A percentile compares a stretch with the other conserved stretches of the same genome.
phyloP scores from a whole-genome alignment of 2,329 filamentous ascomycete genomes.

The Penicillium sumatraense region DNA sequence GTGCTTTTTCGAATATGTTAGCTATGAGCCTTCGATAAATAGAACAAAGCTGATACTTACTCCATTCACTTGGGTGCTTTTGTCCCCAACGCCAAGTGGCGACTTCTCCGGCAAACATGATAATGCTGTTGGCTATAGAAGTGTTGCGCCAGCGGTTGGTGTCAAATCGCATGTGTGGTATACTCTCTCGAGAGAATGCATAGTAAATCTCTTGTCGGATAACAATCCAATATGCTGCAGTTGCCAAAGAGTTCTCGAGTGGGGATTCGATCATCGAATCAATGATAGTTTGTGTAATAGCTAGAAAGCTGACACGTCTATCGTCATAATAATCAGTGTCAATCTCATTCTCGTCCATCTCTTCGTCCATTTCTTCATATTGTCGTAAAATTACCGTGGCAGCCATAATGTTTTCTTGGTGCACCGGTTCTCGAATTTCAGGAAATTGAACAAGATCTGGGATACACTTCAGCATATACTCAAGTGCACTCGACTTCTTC shows the following conservation, averaged over 20 bases:
- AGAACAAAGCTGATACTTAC: constrained; percentile 6
- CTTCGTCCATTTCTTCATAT: constrained; percentile 33
- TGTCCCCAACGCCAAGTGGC: constrained; percentile 26
- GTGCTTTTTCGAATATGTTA: neutral
- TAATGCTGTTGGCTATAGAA: constrained; percentile 20
- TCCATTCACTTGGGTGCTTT: constrained; percentile 14
- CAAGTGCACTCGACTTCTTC: constrained; percentile 21
- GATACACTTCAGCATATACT: constrained; percentile 29
- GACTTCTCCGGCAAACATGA: constrained; percentile 26
- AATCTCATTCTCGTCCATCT: constrained; percentile 30
- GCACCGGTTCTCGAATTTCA: constrained; percentile 12
- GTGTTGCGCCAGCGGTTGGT: constrained; percentile 9
- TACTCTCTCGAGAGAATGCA: constrained; percentile 23
- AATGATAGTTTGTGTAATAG: constrained; percentile 30
- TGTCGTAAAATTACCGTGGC: constrained; percentile 31
- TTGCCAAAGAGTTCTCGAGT: constrained; percentile 21
- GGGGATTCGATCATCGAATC: constrained; percentile 25
- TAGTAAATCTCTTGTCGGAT: constrained; percentile 32
- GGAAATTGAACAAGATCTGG: constrained; percentile 25
- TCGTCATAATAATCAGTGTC: constrained; percentile 15
- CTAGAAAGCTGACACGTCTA: constrained; percentile 24
- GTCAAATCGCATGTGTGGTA: constrained; percentile 18
- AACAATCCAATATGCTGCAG: constrained; percentile 30
- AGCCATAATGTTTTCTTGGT: constrained; percentile 33
- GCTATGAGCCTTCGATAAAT: neutral